Conservation (phyloP, 2,329 filamentous ascomycete genomes). For the Fusarium ramigenum region DNA sequence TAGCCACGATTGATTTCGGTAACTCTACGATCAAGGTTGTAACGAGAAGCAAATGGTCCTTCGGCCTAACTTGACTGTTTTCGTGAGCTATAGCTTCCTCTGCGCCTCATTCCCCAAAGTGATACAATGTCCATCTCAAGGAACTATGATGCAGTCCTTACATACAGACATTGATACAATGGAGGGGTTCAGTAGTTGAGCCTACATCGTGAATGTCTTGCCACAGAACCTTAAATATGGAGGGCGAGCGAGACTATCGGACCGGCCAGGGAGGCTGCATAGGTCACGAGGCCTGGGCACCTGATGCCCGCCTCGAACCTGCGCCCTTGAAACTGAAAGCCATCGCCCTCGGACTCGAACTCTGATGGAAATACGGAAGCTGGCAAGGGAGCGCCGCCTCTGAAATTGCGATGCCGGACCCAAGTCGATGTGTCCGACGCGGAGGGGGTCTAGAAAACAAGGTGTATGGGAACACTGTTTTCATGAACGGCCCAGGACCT, state of each 20-base stretch:
- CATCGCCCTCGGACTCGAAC: neutral
- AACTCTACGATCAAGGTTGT: accelerated
- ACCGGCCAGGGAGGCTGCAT: neutral
- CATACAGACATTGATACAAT: neutral
- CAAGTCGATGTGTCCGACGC: neutral
- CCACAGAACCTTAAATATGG: neutral
- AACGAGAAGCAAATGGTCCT: accelerated
- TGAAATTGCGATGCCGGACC: neutral
- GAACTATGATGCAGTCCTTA: neutral
- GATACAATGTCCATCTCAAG: accelerated
- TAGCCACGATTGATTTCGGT: neutral
- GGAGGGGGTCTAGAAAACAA: neutral
- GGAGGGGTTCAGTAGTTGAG: neutral
- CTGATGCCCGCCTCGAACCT: neutral
- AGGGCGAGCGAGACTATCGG: neutral
- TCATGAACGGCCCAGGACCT: accelerated
- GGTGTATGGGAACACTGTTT: too few relatives aligned
- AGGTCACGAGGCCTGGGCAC: neutral
- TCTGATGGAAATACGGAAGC: too few relatives aligned
- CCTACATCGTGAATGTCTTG: neutral
- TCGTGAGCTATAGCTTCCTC: neutral
- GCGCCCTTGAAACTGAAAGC: neutral
- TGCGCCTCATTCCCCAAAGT: neutral
- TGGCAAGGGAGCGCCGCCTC: too few relatives aligned
- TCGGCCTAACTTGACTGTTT: neutral